Percentiles rank a stretch among this genome's conserved stretches.
phyloP scores from a whole-genome alignment of 306 rosid genomes.

The Ziziphus jujuba region DNA sequence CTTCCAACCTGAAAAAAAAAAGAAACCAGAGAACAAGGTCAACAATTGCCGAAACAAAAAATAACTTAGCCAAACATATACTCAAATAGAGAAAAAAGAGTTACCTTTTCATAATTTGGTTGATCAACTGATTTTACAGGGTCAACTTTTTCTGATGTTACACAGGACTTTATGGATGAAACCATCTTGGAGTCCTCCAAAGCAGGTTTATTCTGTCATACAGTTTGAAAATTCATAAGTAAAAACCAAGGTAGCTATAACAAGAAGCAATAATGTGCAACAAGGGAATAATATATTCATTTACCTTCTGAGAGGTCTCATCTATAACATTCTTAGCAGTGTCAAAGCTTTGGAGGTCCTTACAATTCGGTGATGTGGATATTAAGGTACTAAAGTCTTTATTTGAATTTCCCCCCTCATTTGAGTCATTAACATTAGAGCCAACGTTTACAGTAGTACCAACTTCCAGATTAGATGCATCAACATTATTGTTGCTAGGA shows the following conservation, averaged over 20 bases:
- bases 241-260: conserved; percentile 13
- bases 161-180: conserved; percentile 22
- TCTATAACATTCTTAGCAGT: conserved; percentile 20
- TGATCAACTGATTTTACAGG: conserved; percentile 25
- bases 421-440: conserved; percentile 12
- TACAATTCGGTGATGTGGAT: conserved; percentile 12
- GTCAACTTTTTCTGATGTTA: conserved; percentile 22
- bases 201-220: conserved; percentile 29
- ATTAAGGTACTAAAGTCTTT: conserved; percentile 24
- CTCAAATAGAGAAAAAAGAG: not conserved
- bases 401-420: conserved; percentile 32
- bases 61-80: conserved; percentile 7
- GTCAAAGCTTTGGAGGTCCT: conserved; percentile 30
- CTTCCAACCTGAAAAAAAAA: conserved; percentile 43
- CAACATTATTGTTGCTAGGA: conserved; percentile 20
- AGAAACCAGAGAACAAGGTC: not conserved
- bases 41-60: conserved; percentile 10
- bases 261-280: not conserved
- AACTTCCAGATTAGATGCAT: conserved; percentile 22
- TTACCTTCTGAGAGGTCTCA: conserved; percentile 46
- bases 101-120: conserved; percentile 26
- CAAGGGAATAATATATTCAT: conserved; percentile 10
- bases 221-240: conserved; percentile 25
- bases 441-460: conserved; percentile 20
- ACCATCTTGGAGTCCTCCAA: conserved; percentile 10